Percentiles rank a stretch among this genome's conserved stretches.
Conservation (phyloP, 257 asterid species). For the Catharanthus roseus region DNA sequence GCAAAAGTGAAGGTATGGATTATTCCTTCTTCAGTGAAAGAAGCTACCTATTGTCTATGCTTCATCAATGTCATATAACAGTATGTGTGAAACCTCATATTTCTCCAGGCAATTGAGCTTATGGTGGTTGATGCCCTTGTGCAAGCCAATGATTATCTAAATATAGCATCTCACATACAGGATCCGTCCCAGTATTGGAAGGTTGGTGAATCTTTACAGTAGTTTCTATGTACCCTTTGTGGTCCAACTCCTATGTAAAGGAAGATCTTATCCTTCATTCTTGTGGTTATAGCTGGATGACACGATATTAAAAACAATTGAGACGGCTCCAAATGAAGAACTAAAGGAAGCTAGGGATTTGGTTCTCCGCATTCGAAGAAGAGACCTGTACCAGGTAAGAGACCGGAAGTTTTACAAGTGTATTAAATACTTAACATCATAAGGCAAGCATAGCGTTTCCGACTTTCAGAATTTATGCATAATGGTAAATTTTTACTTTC, state of each 20-base stretch:
- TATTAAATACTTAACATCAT: neutral
- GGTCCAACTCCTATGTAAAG: neutral
- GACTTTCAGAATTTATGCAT: neutral
- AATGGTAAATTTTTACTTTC: neutral
- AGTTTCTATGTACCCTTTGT: slow-evolving; percentile 4
- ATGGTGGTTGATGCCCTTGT: slow-evolving; percentile 90
- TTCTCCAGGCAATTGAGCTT: slow-evolving; percentile 72
- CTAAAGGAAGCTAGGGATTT: slow-evolving; percentile 77
- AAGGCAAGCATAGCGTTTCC: neutral
- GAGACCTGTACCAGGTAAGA: slow-evolving; percentile 75
- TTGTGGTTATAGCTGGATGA: slow-evolving; percentile 69
- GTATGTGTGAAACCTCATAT: neutral
- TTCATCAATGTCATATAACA: neutral
- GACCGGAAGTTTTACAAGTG: slow-evolving; percentile 7
- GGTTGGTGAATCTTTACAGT: slow-evolving; percentile 34
- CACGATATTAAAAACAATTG: slow-evolving; percentile 74
- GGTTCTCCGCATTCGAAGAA: slow-evolving; percentile 77
- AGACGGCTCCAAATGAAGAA: slow-evolving; percentile 72
- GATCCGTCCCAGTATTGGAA: slow-evolving; percentile 93
- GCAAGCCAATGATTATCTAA: slow-evolving; percentile 65
- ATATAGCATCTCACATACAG: slow-evolving; percentile 68
- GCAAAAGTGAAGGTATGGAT: slow-evolving; percentile 82
- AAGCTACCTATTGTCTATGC: neutral
- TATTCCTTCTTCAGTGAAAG: slow-evolving; percentile 1
- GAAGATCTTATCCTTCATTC: slow-evolving; percentile 13